Conservation (phyloP, 257 asterid genomes). For the Capsicum rhomboideum region DNA sequence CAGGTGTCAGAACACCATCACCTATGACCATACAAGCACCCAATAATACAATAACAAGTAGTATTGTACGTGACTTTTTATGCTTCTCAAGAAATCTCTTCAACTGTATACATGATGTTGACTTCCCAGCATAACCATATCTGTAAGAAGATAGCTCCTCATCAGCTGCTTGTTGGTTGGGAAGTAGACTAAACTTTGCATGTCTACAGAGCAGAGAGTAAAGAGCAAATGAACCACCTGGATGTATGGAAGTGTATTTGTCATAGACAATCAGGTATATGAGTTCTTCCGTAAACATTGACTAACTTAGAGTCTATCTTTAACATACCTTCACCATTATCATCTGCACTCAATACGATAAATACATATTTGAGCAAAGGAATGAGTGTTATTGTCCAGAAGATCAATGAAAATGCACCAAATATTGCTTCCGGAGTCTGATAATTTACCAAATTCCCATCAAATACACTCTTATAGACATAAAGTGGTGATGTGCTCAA, state of each 20-base stretch:
- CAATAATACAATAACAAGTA: slow-evolving; percentile 28
- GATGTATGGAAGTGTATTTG: background rate
- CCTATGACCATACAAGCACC: slow-evolving; percentile 42
- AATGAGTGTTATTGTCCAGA: slow-evolving; percentile 32
- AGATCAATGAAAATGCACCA: slow-evolving; percentile 31
- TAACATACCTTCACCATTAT: slow-evolving; percentile 34
- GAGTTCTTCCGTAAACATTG: background rate
- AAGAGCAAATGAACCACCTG: slow-evolving; percentile 43
- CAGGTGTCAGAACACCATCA: slow-evolving; percentile 38
- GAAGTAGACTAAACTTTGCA: slow-evolving; percentile 32
- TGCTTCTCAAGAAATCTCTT: slow-evolving; percentile 26
- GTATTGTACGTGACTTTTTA: slow-evolving; percentile 15
- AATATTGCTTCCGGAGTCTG: slow-evolving; percentile 22
- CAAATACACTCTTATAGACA: slow-evolving; percentile 25
- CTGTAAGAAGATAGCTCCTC: slow-evolving; percentile 25
- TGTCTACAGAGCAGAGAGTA: slow-evolving; percentile 42
- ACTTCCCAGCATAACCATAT: slow-evolving; percentile 15
- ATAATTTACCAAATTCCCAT: slow-evolving; percentile 17
- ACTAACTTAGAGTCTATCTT: background rate
- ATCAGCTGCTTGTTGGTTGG: slow-evolving; percentile 31
- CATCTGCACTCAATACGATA: slow-evolving; percentile 26
- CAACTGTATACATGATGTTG: background rate
- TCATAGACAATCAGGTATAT: background rate
- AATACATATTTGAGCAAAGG: slow-evolving; percentile 25
- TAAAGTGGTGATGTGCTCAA: slow-evolving; percentile 35